phyloP scores from a whole-genome alignment of 2,329 filamentous ascomycete genomes.

The Cryphonectria radicalis region DNA sequence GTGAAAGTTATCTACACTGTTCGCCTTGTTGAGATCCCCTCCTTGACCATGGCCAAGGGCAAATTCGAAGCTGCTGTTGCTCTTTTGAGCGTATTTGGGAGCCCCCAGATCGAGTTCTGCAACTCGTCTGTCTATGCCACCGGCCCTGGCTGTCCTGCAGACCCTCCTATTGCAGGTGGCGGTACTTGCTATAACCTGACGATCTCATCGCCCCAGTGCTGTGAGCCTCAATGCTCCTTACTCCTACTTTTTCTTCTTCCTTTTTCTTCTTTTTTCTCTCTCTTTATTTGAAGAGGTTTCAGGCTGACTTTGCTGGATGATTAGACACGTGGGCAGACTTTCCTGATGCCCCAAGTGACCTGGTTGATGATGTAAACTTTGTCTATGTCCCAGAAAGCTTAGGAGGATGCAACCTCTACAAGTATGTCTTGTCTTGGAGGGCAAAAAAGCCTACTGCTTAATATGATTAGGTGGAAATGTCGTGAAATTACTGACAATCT shows the following conservation, averaged over 20 bases:
- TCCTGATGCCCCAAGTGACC: conserved; percentile 2
- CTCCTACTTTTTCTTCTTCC: too few species aligned
- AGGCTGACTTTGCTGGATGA: neutral
- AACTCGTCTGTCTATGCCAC: neutral
- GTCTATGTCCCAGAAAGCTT: neutral
- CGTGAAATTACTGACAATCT: neutral
- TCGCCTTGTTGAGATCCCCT: neutral
- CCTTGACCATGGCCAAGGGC: conserved; percentile 5
- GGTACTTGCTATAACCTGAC: conserved; percentile 17
- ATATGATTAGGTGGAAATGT: too few species aligned
- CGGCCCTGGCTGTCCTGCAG: conserved; percentile 3
- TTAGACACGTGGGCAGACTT: conserved; percentile 14
- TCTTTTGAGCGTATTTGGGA: neutral
- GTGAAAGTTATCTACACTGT: neutral
- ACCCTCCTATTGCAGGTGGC: neutral
- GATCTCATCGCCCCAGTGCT: conserved; percentile 1
- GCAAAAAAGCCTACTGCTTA: too few species aligned
- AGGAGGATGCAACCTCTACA: conserved; percentile 8
- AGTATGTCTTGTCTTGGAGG: neutral
- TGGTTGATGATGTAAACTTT: conserved; percentile 4
- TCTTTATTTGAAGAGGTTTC: too few species aligned
- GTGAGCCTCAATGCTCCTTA: neutral
- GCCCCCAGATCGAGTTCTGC: conserved; percentile 16
- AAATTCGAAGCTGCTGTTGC: conserved; percentile 6
- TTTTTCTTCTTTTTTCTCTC: neutral